A percentile compares a stretch with the other conserved stretches of the same genome.
Evolutionary conservation across 495 filamentous ascomycete species (phyloP).

Genomic region (Penicillium longicatenatum): DNA sequence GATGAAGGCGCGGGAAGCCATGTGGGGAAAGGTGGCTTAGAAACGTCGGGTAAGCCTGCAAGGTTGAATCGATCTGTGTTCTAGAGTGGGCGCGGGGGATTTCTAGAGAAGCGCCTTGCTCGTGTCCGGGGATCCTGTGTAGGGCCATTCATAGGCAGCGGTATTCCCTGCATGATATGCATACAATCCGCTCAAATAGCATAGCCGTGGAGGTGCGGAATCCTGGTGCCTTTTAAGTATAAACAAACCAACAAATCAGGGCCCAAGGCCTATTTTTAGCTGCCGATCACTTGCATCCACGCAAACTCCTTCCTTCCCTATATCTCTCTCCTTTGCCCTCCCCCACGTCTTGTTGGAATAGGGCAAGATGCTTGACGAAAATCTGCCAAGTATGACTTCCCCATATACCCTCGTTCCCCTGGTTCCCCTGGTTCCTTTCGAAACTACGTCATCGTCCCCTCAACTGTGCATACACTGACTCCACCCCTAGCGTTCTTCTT

Average conservation of each 20-base stretch:
- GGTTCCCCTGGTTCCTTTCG: neutral
- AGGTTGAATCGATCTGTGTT: slow-evolving; percentile 17
- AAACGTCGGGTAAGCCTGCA: slow-evolving; percentile 2
- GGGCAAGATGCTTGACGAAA: slow-evolving; percentile 85
- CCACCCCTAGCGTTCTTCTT: slow-evolving; percentile 63
- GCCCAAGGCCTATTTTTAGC: slow-evolving; percentile 21
- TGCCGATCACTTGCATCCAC: neutral
- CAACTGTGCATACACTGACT: slow-evolving; percentile 32
- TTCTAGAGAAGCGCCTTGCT: neutral
- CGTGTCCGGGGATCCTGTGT: neutral
- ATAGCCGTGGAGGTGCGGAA: slow-evolving; percentile 8
- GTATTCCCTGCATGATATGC: neutral
- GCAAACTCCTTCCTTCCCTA: slow-evolving; percentile 2
- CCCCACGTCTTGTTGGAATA: neutral
- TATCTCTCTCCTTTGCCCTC: slow-evolving; percentile 1
- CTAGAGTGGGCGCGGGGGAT: neutral
- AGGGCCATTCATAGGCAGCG: neutral
- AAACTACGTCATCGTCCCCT: slow-evolving; percentile 32
- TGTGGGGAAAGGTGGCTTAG: slow-evolving; percentile 18
- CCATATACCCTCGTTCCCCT: neutral
- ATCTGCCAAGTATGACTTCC: slow-evolving; percentile 70
- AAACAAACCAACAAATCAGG: neutral
- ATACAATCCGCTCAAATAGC: neutral
- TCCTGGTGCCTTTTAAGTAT: slow-evolving; percentile 14
- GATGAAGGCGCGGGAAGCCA: neutral